These are phyloP conservation scores for Musa beccarii DNA, from an alignment of 176 grass and related monocot genomes.

Conservation along the genomic window DNA sequence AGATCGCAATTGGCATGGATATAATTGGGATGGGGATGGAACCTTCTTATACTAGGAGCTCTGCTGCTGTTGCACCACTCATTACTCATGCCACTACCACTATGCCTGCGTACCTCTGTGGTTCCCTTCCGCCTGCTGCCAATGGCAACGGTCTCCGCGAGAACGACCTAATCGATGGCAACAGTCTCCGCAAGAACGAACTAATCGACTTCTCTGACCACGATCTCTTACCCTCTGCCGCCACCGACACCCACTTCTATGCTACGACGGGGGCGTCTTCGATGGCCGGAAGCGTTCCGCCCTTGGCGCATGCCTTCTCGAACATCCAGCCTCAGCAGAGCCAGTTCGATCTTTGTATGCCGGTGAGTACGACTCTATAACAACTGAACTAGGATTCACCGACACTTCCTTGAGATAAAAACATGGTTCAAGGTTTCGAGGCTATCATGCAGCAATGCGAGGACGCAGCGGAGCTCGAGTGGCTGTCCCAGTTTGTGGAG, in stretches of 20 bases:
- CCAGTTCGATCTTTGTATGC: constrained; percentile 87
- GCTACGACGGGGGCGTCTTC: constrained; percentile 14
- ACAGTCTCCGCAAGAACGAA: constrained; percentile 52
- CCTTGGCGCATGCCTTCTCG: constrained; percentile 12
- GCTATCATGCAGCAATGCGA: constrained; percentile 42
- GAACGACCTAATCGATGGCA: constrained; percentile 37
- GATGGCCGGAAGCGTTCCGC: background rate
- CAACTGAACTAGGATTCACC: background rate
- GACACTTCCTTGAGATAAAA: background rate
- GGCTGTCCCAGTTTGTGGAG: constrained; percentile 96
- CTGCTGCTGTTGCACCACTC: background rate
- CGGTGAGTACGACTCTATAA: constrained; percentile 43
- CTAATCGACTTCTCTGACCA: constrained; percentile 59
- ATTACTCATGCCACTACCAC: background rate
- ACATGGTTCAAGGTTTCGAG: background rate
- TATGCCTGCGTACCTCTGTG: constrained; percentile 40
- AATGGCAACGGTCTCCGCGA: constrained; percentile 34
- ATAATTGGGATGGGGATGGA: background rate
- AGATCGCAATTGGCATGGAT: constrained; percentile 44
- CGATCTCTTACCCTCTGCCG: constrained; percentile 41
- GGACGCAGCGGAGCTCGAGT: constrained; percentile 95
- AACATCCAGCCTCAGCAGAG: constrained; percentile 21
- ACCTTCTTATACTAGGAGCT: constrained; percentile 17
- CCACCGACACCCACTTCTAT: constrained; percentile 6
- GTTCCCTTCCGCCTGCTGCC: constrained; percentile 29